These are phyloP conservation scores for Plasmopara halstedii DNA, from an alignment of 352 stramenopile species.

Conservation along the genomic window DNA sequence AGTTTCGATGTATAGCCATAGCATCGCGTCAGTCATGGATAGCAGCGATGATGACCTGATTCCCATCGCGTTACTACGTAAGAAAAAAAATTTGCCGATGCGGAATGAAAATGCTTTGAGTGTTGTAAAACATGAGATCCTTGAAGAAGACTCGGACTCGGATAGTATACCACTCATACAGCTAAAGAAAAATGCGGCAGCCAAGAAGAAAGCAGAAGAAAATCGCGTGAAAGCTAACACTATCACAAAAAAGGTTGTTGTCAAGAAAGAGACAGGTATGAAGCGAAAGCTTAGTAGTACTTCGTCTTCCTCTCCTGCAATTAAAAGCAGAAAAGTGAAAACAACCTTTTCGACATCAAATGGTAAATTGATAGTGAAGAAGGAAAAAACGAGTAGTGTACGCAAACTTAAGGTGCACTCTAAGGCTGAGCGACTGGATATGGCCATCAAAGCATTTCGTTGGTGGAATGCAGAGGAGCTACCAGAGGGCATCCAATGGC, in stretches of 20 bases:
- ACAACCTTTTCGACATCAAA: constrained; percentile 11
- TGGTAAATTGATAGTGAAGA: constrained; percentile 45
- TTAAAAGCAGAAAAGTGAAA: constrained; percentile 44
- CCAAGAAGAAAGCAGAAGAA: constrained; percentile 40
- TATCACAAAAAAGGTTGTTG: constrained; percentile 19
- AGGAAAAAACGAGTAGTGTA: constrained; percentile 36
- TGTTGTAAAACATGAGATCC: constrained; percentile 24
- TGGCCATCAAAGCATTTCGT: constrained; percentile 97
- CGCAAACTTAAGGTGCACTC: constrained; percentile 91
- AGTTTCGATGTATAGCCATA: constrained; percentile 2
- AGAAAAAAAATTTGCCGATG: constrained; percentile 29
- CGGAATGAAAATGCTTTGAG: no score
- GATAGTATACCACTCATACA: constrained; percentile 74
- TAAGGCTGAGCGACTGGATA: constrained; percentile 91
- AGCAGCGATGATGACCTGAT: constrained; percentile 77
- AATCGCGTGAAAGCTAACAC: constrained; percentile 9
- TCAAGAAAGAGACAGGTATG: constrained; percentile 51
- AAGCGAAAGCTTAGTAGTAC: constrained; percentile 43
- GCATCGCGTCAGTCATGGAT: constrained; percentile 24
- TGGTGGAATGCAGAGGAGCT: constrained; percentile 98
- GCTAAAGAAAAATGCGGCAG: constrained; percentile 60
- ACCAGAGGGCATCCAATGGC: constrained; percentile 94
- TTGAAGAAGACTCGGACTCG: constrained; percentile 61
- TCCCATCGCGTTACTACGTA: constrained; percentile 63
- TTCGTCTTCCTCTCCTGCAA: constrained; percentile 10